These are phyloP conservation scores for Chalciporus sphaerocephalus DNA, from an alignment of 768 basidiomycete species.

Conservation along the genomic window DNA sequence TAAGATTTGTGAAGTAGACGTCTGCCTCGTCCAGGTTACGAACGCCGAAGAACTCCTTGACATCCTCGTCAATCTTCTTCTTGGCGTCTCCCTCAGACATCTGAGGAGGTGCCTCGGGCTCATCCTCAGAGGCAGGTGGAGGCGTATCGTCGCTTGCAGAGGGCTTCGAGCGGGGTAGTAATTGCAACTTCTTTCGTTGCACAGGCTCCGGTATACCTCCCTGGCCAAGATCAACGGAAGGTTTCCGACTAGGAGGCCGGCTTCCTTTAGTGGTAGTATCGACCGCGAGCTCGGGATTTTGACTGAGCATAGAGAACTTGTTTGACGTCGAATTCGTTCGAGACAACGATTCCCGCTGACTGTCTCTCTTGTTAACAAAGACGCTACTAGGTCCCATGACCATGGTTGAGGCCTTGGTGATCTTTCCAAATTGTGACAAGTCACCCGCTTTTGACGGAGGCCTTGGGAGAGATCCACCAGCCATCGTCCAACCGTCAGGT, in stretches of 20 bases:
- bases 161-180: constrained; percentile 69
- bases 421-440: constrained; percentile 84
- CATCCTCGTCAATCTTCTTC: constrained; percentile 76
- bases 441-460: constrained; percentile 79
- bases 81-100: constrained; percentile 67
- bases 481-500: constrained; percentile 87
- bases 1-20: constrained; percentile 74
- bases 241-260: constrained; percentile 46
- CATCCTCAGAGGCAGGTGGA: constrained; percentile 46
- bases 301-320: constrained; percentile 84
- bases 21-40: constrained; percentile 86
- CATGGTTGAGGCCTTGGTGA: constrained; percentile 63
- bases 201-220: constrained; percentile 42
- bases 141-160: constrained; percentile 48
- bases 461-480: constrained; percentile 46
- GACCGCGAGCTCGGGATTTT: constrained; percentile 50
- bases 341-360: constrained; percentile 69
- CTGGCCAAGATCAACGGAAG: constrained; percentile 47
- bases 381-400: constrained; percentile 84
- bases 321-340: constrained; percentile 77
- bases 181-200: constrained; percentile 67
- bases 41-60: constrained; percentile 82
- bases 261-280: constrained; percentile 54
- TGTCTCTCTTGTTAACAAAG: constrained; percentile 69
- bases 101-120: constrained; percentile 40